These are phyloP conservation scores for Spathaspora sp. DNA, from an alignment of 805 yeast genomes.

Conservation along the genomic window DNA sequence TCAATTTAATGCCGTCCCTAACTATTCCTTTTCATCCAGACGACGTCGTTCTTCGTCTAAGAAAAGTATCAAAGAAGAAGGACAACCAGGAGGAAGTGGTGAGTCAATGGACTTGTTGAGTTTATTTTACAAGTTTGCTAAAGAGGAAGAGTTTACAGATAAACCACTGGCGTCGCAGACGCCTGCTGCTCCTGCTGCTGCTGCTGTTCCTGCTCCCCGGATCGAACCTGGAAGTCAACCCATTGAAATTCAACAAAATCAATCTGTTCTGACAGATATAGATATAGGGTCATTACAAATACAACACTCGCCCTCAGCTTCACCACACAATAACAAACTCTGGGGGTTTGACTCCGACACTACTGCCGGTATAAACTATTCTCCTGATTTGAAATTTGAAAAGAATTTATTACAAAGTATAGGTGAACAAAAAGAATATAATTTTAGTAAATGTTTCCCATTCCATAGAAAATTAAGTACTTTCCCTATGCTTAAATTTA, in stretches of 20 bases:
- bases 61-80: slow-evolving; percentile 11
- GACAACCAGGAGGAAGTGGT: slow-evolving; percentile 4
- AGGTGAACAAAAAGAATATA: slow-evolving; percentile 51
- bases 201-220: not conserved
- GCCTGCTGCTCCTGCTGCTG: not conserved
- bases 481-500: slow-evolving; percentile 54
- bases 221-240: slow-evolving; percentile 2
- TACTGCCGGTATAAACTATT: not conserved
- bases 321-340: not conserved
- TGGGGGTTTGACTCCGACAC: not conserved
- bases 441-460: slow-evolving; percentile 80
- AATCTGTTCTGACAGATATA: not conserved
- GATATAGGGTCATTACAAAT: not conserved
- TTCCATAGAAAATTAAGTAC: slow-evolving; percentile 59
- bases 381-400: slow-evolving; percentile 9
- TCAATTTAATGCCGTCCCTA: slow-evolving; percentile 2
- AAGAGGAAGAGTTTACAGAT: slow-evolving; percentile 25
- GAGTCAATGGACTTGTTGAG: slow-evolving; percentile 30
- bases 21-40: not conserved
- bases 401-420: slow-evolving; percentile 16
- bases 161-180: no score
- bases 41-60: slow-evolving; percentile 21
- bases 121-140: slow-evolving; percentile 38
- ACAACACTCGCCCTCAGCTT: not conserved
- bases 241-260: slow-evolving; percentile 7